Base-by-base conservation (phyloP, 2,329 filamentous ascomycete species). In the Metarhizium sp. region DNA sequence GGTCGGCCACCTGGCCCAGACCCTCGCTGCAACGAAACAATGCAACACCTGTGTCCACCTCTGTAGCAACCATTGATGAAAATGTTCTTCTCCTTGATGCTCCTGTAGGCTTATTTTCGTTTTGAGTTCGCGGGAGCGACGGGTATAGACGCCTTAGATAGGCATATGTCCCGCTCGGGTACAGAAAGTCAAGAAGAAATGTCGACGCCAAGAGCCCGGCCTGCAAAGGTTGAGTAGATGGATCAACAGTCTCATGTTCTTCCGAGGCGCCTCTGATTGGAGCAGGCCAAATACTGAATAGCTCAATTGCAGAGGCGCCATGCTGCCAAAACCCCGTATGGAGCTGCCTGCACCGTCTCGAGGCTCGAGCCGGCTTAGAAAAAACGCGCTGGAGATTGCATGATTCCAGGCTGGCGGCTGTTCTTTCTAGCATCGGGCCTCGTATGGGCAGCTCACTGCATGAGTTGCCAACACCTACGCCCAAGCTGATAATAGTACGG, bases 131-230 rank as follows among this genome's bases (percentile, higher is more conserved):
- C 7, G 63, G 62, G 2, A 68, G 47, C 25, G 59, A 59, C n/a
- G 66, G 66, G 48, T 70, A 68, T 10, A 70, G 61, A 32, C 71
- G 72, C 46, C 73, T 73, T 57, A 79, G 61, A 5, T 78, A 66
- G 14, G 72, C 67, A 13, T 74, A 55, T 11, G 77, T 71, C 10
- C 73, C 73, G 38, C 62, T 73, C 5, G 79, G 79, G 53, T 81
- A 82, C 8, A 82, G 66, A 54, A 82, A 82, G 64, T 82, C 80
- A 64, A 83, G 74, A 50, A 79, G 67, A 54, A 80, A 76, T 8
- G 72, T 62, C 4, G 79, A 80, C 32, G 78, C 74, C 43, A 68
- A 67, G 55, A 78, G 62, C 2, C 66, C 64, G 10, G 60, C 59
- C 47, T 64, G 63, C 25, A 59, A 55, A 55, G 63, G 57, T 54